phyloP scores from a whole-genome alignment of 148 eudicot species.

The Pharnaceum exiguum region DNA sequence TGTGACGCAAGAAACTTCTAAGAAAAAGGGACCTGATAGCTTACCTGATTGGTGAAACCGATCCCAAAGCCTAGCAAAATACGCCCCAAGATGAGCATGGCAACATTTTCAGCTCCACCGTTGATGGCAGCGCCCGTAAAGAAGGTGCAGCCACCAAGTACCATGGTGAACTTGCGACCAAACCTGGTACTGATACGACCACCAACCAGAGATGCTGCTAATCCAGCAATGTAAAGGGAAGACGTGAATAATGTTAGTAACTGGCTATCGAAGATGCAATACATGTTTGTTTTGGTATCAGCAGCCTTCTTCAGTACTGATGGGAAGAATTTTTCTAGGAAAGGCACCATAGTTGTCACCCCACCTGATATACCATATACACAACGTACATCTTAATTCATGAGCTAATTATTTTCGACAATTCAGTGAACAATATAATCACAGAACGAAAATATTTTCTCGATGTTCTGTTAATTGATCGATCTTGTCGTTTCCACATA shows the following conservation, averaged over 20 bases:
- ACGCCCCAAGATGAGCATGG: slow-evolving; percentile 56
- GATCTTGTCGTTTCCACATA: too few species aligned
- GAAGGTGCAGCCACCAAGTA: slow-evolving; percentile 49
- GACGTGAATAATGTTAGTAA: slow-evolving; percentile 51
- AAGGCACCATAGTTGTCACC: slow-evolving; percentile 62
- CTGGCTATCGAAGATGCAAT: slow-evolving; percentile 52
- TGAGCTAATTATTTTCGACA: too few species aligned
- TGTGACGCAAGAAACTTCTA: neutral
- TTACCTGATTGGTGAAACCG: slow-evolving; percentile 61
- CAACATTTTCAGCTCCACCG: slow-evolving; percentile 40
- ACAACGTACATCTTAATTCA: too few species aligned
- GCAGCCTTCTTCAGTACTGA: slow-evolving; percentile 30
- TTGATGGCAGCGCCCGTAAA: slow-evolving; percentile 47
- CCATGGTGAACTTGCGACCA: slow-evolving; percentile 50
- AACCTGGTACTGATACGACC: slow-evolving; percentile 31
- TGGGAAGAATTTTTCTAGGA: slow-evolving; percentile 55
- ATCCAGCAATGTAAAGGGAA: slow-evolving; percentile 54
- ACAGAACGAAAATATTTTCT: too few species aligned
- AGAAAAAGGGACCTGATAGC: neutral
- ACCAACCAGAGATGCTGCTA: slow-evolving; percentile 40
- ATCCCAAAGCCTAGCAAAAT: slow-evolving; percentile 56
- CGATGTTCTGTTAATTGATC: too few species aligned
- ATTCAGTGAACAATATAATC: too few species aligned
- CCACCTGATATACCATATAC: slow-evolving; percentile 30
- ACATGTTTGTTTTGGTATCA: slow-evolving; percentile 41